phyloP scores from a whole-genome alignment of 2,329 filamentous ascomycete species.

The Cercospora sp. region DNA sequence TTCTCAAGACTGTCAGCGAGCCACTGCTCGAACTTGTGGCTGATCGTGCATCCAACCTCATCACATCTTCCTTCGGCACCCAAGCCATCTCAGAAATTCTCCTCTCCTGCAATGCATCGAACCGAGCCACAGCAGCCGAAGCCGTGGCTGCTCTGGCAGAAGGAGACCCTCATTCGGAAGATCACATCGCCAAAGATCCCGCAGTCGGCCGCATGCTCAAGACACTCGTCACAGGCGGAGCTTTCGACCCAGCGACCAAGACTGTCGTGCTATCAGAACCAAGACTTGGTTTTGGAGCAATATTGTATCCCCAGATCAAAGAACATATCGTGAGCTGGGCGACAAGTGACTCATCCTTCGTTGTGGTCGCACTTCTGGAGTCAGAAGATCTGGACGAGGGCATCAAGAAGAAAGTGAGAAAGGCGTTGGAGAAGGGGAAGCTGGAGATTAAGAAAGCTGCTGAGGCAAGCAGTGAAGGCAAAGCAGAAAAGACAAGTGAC shows the following conservation, averaged over 20 bases:
- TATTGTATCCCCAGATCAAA: conserved; percentile 80
- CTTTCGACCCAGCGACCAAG: conserved; percentile 74
- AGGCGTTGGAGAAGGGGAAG: conserved; percentile 71
- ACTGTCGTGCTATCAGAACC: conserved; percentile 70
- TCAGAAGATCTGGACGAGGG: conserved; percentile 63
- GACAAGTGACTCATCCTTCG: conserved; percentile 80
- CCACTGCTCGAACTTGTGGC: conserved; percentile 73
- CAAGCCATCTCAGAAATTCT: conserved; percentile 84
- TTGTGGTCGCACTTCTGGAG: conserved; percentile 79
- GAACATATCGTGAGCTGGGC: conserved; percentile 79
- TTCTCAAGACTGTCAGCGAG: conserved; percentile 72
- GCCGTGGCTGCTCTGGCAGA: conserved; percentile 58
- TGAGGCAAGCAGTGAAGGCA: conserved; percentile 57
- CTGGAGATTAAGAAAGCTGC: conserved; percentile 69
- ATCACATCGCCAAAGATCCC: conserved; percentile 62
- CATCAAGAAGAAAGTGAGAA: conserved; percentile 65
- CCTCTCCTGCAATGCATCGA: conserved; percentile 67
- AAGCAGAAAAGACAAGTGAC: conserved; percentile 55
- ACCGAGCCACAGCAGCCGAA: conserved; percentile 57
- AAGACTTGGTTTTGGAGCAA: conserved; percentile 74
- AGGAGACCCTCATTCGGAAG: conserved; percentile 45
- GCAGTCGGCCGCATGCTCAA: conserved; percentile 83
- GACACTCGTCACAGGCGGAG: conserved; percentile 83
- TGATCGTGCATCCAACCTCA: conserved; percentile 66
- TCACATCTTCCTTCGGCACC: conserved; percentile 76